phyloP scores from a whole-genome alignment of 2,329 filamentous ascomycete genomes.

The Talaromyces sp. region DNA sequence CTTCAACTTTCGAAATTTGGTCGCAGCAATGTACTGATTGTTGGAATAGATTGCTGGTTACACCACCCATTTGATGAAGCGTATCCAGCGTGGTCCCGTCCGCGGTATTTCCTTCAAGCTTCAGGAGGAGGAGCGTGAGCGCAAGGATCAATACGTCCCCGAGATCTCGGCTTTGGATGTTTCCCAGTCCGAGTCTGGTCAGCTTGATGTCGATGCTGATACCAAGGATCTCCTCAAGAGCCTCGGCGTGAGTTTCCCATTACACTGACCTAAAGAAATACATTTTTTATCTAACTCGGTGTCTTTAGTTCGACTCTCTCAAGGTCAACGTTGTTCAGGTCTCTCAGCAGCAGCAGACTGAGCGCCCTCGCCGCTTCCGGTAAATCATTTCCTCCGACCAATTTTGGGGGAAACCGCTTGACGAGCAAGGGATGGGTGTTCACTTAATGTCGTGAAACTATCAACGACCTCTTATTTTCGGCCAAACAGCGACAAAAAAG shows the following conservation, averaged over 20 bases:
- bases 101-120: constrained; percentile 99
- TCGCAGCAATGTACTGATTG: neutral
- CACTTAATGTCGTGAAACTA: neutral
- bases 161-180: constrained; percentile 99
- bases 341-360: constrained; percentile 78
- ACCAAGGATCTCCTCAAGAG: constrained; percentile 99
- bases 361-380: constrained; percentile 76
- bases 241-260: constrained; percentile 76
- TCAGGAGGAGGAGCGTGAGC: constrained; percentile 99
- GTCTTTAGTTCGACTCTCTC: constrained; percentile 83
- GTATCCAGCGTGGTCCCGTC: constrained; percentile 98
- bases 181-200: constrained; percentile 86
- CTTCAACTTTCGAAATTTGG: neutral
- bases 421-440: constrained; percentile 4
- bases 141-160: constrained; percentile 99
- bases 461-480: neutral
- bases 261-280: neutral
- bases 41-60: constrained; percentile 80
- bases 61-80: constrained; percentile 99
- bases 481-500: neutral
- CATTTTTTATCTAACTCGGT: neutral
- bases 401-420: neutral
- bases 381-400: constrained; percentile 5
- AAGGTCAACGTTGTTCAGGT: constrained; percentile 94
- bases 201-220: constrained; percentile 92